Evolutionary conservation across 306 rosid species (phyloP).

Genomic region (Potentilla sterilis): DNA sequence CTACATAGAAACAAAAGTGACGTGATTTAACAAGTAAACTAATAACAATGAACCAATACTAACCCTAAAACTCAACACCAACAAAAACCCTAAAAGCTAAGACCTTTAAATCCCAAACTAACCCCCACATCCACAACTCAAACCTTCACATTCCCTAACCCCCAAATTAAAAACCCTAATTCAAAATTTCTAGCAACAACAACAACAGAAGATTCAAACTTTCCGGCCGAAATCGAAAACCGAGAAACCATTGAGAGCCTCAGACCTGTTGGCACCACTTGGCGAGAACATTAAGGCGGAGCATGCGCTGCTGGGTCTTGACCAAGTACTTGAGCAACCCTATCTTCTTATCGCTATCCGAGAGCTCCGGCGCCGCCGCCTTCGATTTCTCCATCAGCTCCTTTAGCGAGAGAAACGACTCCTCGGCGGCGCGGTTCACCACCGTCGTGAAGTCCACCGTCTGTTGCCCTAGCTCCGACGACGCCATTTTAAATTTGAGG

Average conservation of each 20-base stretch:
- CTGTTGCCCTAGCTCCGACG: slow-evolving; percentile 90
- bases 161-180: neutral
- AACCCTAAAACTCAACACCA: neutral
- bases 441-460: slow-evolving; percentile 87
- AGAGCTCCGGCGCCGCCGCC: slow-evolving; percentile 54
- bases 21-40: neutral
- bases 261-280: slow-evolving; percentile 95
- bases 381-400: slow-evolving; percentile 77
- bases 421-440: slow-evolving; percentile 76
- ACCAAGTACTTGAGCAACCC: slow-evolving; percentile 71
- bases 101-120: neutral
- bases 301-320: slow-evolving; percentile 97
- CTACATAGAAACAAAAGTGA: neutral
- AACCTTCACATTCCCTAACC: neutral
- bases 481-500: slow-evolving; percentile 43
- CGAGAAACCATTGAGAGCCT: neutral
- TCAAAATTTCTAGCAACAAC: neutral
- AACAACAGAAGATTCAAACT: slow-evolving; percentile 5
- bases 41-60: neutral
- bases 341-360: slow-evolving; percentile 84
- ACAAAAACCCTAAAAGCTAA: neutral
- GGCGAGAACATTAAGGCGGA: slow-evolving; percentile 89
- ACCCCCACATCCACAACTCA: neutral
- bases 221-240: slow-evolving; percentile 21
- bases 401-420: slow-evolving; percentile 70